phyloP scores from a whole-genome alignment of 2,329 filamentous ascomycete genomes.

The Annulohypoxylon truncatum region DNA sequence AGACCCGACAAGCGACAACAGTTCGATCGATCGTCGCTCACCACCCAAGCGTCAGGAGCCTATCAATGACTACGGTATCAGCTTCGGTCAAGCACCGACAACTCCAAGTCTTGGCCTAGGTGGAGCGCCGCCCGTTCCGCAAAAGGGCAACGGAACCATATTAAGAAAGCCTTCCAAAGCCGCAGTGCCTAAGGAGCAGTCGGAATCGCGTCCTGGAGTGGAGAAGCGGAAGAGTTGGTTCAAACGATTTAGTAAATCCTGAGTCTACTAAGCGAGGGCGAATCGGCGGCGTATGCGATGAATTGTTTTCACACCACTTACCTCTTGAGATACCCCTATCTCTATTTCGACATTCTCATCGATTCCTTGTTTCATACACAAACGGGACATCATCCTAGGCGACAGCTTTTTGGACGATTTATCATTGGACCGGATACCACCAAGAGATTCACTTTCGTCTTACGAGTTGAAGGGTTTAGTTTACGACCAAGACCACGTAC shows the following conservation, averaged over 20 bases:
- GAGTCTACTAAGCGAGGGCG: constrained; percentile 31
- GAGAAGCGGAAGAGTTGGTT: constrained; percentile 95
- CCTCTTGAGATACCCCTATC: constrained; percentile 39
- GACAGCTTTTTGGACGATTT: constrained; percentile 27
- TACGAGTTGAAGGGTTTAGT: not conserved
- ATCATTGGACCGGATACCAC: constrained; percentile 20
- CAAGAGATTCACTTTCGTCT: constrained; percentile 5
- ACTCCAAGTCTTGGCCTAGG: constrained; percentile 52
- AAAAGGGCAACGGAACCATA: constrained; percentile 48
- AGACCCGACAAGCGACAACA: constrained; percentile 88
- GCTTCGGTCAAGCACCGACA: constrained; percentile 60
- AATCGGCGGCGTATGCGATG: constrained; percentile 24
- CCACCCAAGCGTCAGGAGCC: constrained; percentile 65
- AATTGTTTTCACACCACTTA: constrained; percentile 33
- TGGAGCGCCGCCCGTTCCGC: constrained; percentile 49
- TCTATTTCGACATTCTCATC: constrained; percentile 30
- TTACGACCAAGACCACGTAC: constrained; percentile 8
- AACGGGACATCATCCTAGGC: constrained; percentile 16
- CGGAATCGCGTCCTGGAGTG: constrained; percentile 49
- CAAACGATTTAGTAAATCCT: constrained; percentile 78
- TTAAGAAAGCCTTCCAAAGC: constrained; percentile 48
- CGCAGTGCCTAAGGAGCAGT: constrained; percentile 35
- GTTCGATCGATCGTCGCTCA: constrained; percentile 82
- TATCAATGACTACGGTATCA: constrained; percentile 73
- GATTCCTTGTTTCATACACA: constrained; percentile 21